Evolutionary conservation across 345 rosid species (phyloP).

Genomic region (Moricandia moricandioides): DNA sequence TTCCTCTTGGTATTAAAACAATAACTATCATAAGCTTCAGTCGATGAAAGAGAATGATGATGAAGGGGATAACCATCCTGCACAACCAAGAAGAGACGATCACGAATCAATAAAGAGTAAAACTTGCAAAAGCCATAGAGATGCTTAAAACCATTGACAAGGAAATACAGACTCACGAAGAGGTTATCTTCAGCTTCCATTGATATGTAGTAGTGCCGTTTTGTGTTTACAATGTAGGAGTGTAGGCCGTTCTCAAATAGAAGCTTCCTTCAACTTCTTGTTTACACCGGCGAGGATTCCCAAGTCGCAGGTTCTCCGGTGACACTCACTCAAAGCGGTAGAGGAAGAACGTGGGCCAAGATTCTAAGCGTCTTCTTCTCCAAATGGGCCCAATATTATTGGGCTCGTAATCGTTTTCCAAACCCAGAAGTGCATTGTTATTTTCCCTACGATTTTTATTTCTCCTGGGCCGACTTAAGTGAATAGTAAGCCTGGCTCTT

Average conservation of each 20-base stretch:
- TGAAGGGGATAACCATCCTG: neutral
- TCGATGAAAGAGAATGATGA: neutral
- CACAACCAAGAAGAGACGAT: neutral
- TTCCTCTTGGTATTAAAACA: conserved; percentile 24
- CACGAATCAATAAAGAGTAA: neutral
- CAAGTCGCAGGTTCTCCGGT: neutral
- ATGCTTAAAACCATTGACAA: neutral
- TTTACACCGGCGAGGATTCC: neutral
- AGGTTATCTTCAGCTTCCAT: neutral
- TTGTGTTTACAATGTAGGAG: neutral
- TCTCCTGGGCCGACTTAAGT: neutral
- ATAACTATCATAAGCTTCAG: neutral
- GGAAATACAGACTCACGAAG: neutral
- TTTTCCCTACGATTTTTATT: neutral
- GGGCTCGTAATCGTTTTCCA: neutral
- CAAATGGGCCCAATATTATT: neutral
- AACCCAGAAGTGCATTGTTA: neutral
- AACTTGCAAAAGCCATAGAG: neutral
- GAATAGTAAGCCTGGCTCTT: neutral
- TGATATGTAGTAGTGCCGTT: neutral
- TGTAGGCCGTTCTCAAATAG: neutral
- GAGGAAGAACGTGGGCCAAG: neutral
- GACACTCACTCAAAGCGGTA: neutral
- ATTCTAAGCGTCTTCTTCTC: neutral
- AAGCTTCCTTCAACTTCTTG: neutral